Percentiles rank a stretch among this genome's conserved stretches.
These are phyloP conservation scores for Alternaria sp. DNA, from an alignment of 2,329 filamentous ascomycete species.

Conservation along the genomic window DNA sequence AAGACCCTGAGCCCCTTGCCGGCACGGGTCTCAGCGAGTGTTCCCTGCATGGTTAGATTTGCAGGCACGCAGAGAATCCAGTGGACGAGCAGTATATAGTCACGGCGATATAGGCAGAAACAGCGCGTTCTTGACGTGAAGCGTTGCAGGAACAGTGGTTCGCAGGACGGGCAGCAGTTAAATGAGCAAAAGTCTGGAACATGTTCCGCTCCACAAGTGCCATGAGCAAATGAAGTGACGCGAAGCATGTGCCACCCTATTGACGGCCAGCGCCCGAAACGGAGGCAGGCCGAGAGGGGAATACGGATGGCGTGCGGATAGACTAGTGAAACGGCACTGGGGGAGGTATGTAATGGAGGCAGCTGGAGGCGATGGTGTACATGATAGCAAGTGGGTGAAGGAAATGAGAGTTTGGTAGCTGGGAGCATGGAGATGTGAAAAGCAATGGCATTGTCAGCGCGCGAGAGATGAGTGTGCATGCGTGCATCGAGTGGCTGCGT, in stretches of 20 bases:
- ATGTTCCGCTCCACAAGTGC: constrained; percentile 17
- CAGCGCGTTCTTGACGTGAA: constrained; percentile 16
- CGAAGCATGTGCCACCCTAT: constrained; percentile 25
- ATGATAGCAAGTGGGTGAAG: background rate
- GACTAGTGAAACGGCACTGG: constrained; percentile 24
- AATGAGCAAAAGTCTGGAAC: constrained; percentile 30
- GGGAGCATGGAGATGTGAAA: background rate
- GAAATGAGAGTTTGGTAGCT: background rate
- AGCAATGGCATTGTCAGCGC: background rate
- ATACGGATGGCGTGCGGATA: constrained; percentile 4
- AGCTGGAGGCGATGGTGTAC: background rate
- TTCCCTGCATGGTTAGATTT: constrained; percentile 8
- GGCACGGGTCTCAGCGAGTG: background rate
- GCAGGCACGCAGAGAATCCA: background rate
- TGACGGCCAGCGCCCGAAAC: constrained; percentile 22
- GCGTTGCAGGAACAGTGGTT: constrained; percentile 33
- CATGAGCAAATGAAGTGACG: constrained; percentile 24
- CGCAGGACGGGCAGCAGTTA: constrained; percentile 28
- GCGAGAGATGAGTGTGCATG: background rate
- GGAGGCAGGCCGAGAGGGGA: constrained; percentile 26
- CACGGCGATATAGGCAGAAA: constrained; percentile 11
- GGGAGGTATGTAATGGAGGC: background rate
- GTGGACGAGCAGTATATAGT: constrained; percentile 5
- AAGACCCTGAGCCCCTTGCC: background rate
- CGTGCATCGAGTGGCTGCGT: constrained; percentile 6